Percentiles rank a stretch among this genome's conserved stretches.
Conservation (phyloP, 164 flowering plant genomes). For the Tinospora cordifolia region DNA sequence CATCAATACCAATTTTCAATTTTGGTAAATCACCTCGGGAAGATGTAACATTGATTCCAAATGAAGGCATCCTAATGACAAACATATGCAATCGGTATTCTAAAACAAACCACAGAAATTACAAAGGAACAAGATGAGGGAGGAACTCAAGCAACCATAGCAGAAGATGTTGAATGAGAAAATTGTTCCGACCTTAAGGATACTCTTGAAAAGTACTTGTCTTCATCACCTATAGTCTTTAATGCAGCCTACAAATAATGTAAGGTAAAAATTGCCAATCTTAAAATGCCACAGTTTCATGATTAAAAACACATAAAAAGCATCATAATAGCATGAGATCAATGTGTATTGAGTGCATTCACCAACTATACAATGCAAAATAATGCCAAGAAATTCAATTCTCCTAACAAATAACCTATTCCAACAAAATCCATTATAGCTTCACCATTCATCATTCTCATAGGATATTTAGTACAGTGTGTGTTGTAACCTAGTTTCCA, state of each 20-base stretch:
- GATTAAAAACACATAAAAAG: not conserved
- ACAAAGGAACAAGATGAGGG: not conserved
- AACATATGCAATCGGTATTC: conserved; percentile 7
- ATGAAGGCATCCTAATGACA: conserved; percentile 63
- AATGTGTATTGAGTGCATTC: not conserved
- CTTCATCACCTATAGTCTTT: conserved; percentile 91
- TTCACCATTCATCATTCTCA: too few species aligned
- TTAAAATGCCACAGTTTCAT: not conserved
- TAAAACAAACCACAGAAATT: not conserved
- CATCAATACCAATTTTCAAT: conserved; percentile 43
- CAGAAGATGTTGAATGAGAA: conserved; percentile 4
- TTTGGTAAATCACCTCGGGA: conserved; percentile 56
- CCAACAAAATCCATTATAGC: too few species aligned
- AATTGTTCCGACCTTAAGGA: conserved; percentile 54
- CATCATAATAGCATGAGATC: not conserved
- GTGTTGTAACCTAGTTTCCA: too few species aligned
- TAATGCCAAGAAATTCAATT: too few species aligned
- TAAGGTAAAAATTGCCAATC: not conserved
- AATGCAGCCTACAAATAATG: conserved; percentile 61
- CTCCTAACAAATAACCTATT: too few species aligned
- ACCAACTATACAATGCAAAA: too few species aligned
- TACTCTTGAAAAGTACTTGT: conserved; percentile 76
- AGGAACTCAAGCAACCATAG: not conserved
- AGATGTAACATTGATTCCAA: conserved; percentile 54
- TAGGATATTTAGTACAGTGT: too few species aligned